phyloP scores from a whole-genome alignment of 1,139 yeast genomes.

The Hyphopichia buzzinii region DNA sequence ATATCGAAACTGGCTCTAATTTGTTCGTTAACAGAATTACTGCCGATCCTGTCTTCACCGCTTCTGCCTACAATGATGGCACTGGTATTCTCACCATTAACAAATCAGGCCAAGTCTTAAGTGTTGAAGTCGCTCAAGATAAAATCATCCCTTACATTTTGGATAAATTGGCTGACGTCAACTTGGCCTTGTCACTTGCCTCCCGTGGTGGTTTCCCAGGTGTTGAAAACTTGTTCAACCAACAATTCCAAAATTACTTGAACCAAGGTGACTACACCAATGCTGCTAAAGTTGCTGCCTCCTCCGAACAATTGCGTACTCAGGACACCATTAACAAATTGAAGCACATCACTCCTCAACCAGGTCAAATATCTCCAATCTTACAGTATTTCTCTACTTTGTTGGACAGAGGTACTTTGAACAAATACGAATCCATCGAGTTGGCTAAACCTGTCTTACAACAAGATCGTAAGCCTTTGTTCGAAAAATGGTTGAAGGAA shows the following conservation, averaged over 20 bases:
- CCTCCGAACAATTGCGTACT: conserved; percentile 90
- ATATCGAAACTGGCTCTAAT: conserved; percentile 87
- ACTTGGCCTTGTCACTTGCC: conserved; percentile 84
- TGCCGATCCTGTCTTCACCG: conserved; percentile 93
- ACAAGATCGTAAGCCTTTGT: conserved; percentile 90
- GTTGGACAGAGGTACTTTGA: conserved; percentile 89
- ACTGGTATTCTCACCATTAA: conserved; percentile 92
- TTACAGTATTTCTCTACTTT: conserved; percentile 89
- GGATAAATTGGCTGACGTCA: conserved; percentile 81
- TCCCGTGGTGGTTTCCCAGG: conserved; percentile 97
- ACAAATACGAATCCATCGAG: conserved; percentile 92
- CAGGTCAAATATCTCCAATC: conserved; percentile 94
- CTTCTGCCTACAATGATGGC: conserved; percentile 67
- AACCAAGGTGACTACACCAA: conserved; percentile 83
- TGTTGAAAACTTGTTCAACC: conserved; percentile 87
- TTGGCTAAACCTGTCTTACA: conserved; percentile 94
- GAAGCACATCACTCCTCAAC: conserved; percentile 89
- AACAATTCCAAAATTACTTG: conserved; percentile 85
- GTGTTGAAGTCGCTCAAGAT: conserved; percentile 84
- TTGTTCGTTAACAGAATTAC: conserved; percentile 96
- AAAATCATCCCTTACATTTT: conserved; percentile 88
- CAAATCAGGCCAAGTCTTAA: conserved; percentile 91
- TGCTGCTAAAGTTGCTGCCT: conserved; percentile 97
- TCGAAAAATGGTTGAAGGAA: conserved; percentile 96
- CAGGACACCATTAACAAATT: conserved; percentile 92